Evolutionary conservation across 441 rosid species (phyloP).

Genomic region (Gossypium schwendimanii): DNA sequence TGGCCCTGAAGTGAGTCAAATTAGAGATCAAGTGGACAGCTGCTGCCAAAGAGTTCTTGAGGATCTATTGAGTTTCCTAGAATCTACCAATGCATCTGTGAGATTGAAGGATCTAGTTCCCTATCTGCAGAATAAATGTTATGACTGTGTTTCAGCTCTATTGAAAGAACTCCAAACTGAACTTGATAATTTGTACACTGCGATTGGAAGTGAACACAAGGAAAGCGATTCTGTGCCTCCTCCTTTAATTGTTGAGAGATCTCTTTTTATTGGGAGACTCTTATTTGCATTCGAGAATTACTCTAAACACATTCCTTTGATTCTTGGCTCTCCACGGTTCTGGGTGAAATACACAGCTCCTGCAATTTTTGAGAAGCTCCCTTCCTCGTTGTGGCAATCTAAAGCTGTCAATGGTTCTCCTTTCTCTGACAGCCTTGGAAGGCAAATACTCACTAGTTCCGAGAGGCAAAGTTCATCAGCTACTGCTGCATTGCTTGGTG

Average conservation of each 20-base stretch:
- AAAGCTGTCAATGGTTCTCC: conserved; percentile 37
- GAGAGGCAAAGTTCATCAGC: conserved; percentile 70
- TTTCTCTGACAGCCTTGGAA: conserved; percentile 42
- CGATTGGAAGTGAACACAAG: conserved; percentile 39
- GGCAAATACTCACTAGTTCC: conserved; percentile 41
- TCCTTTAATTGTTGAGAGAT: conserved; percentile 70
- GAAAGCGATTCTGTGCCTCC: conserved; percentile 37
- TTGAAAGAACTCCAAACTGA: conserved; percentile 55
- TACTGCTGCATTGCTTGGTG: conserved; percentile 75
- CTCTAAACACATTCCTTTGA: conserved; percentile 68
- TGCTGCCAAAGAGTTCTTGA: conserved; percentile 65
- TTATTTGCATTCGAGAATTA: conserved; percentile 79
- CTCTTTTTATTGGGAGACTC: conserved; percentile 88
- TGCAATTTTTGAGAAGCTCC: conserved; percentile 61
- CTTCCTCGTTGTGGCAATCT: conserved; percentile 51
- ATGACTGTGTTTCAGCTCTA: conserved; percentile 60
- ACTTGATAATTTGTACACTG: conserved; percentile 49
- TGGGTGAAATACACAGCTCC: conserved; percentile 69
- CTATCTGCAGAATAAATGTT: conserved; percentile 75
- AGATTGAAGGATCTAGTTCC: conserved; percentile 78
- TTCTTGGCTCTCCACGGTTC: conserved; percentile 90
- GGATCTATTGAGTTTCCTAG: conserved; percentile 83
- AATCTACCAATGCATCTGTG: conserved; percentile 76
- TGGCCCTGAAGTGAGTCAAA: conserved; percentile 78
- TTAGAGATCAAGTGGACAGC: conserved; percentile 76